Evolutionary conservation across 2,329 filamentous ascomycete species (phyloP), one percentile per base, ranked within the genome.

Genomic region (Diaporthe eres): DNA sequence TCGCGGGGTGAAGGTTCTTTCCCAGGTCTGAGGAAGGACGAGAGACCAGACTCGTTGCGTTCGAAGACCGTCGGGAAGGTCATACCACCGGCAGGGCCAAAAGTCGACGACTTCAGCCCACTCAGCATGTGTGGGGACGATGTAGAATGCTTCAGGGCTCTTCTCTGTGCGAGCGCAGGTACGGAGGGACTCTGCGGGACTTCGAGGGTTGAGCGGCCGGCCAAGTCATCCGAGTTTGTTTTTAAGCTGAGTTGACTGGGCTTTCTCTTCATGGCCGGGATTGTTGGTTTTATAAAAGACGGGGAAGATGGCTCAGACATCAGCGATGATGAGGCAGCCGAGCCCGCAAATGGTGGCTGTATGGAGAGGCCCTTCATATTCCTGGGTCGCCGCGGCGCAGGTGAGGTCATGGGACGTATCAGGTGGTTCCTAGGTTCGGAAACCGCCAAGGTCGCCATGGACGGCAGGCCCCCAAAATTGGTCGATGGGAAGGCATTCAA

Each of bases 281-380:
- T 94, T 60, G 89, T 90, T 12, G 94, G 94, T 83, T 95, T 95
- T 80, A 96, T 95, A 81, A 97, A 97, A 2, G 91, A 91, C 5
- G 94, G 93, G 3, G 93, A 94, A 2, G 91, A 88, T 9, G 94
- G 93, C 55, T 94, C 93, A 0, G 92, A 91, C 15, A 89, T 86
- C 72, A 90, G 84, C 0, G 87, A 85, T 13, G 87, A 84, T 79
- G 89, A 82, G 80, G 88, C 85, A 12, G 87, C 84, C 51, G 85
- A 85, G 65, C 84, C 81, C 15, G 84, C 84, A 65, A 89, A 87
- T 0, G 87, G 93, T 72, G 89, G 92, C 80, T 96, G 94, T 61
- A 97, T 94, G 2, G 94, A 95, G 6, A 97, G 88, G 53, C 94
- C 94, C 85, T 97, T 97, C 85, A 95, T 93, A 81, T 97, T 97